Base-by-base conservation (phyloP, 1,284 basidiomycete genomes). In the Caloboletus inedulis region DNA sequence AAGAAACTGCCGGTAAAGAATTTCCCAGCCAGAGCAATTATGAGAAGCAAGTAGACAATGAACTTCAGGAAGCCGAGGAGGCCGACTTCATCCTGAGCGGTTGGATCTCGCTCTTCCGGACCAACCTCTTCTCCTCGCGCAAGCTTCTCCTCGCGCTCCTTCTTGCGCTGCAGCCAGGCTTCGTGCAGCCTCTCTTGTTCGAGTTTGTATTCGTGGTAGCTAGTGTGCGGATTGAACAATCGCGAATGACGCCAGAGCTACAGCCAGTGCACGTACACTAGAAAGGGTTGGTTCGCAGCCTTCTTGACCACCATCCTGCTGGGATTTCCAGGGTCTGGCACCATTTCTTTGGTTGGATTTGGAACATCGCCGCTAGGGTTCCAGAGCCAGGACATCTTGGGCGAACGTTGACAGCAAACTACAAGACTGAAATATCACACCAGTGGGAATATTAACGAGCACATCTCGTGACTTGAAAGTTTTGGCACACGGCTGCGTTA, bases 1-100 rank as follows among this genome's bases (percentile, higher is more conserved):
- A 83, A 68, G 66, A 82, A 90, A 63, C 85, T 89, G 29, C 86
- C 89, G 0, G 89, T 89, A 64, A 93, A 75, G 70, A 93, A 91
- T 65, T 88, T 87, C 43, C 90, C 87, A 7, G 87, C 77, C 27
- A 90, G 73, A 2, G 78, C 59, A 41, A 79, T 59, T 55, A 82
- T 71, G 46, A 87, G 61, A 23, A 84, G 46, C 7, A 80, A 54
- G 57, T 81, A 78, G 46, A 89, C 58, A 35, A 91, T 59, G 64
- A 88, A 84, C 65, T 87, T 89, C 62, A 90, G 69, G 49, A 91
- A 66, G 14, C 82, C 85, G 34, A 81, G 60, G 39, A 84, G 55
- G 43, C 84, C 83, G 37, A 89, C 75, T 69, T 89, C 87, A 54
- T 77, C 71, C 55, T 81, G 75, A 27, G 76, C 84, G 8, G 85